These are phyloP conservation scores for Rutstroemia sp. DNA, from an alignment of 2,329 filamentous ascomycete species.

Conservation along the genomic window DNA sequence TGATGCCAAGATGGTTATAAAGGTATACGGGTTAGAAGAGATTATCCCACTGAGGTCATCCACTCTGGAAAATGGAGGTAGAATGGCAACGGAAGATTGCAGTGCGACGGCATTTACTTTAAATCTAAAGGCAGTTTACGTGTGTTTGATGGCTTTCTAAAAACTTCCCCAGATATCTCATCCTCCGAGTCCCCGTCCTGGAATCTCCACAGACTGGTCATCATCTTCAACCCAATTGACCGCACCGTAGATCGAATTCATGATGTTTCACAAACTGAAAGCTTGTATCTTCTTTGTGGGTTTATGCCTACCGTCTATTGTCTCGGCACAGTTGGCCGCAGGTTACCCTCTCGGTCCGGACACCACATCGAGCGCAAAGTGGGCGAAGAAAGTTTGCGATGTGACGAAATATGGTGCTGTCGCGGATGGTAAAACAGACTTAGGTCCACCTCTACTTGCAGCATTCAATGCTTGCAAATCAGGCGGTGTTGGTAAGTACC, in stretches of 20 bases:
- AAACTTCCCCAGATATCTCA: too few species aligned
- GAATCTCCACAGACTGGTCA: neutral
- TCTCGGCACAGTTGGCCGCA: slow-evolving; percentile 1
- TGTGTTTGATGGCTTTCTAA: too few species aligned
- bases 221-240: too few species aligned
- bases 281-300: neutral
- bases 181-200: too few species aligned
- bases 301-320: slow-evolving; percentile 2
- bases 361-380: slow-evolving; percentile 16
- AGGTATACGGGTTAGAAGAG: neutral
- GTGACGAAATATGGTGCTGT: slow-evolving; percentile 38
- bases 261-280: neutral
- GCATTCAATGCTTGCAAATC: slow-evolving; percentile 37
- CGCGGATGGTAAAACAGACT: slow-evolving; percentile 38
- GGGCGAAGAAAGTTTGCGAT: slow-evolving; percentile 30
- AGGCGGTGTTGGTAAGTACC: slow-evolving; percentile 30
- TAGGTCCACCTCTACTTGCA: slow-evolving; percentile 35
- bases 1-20: neutral
- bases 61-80: neutral
- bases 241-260: neutral
- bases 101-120: neutral
- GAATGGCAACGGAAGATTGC: neutral
- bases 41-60: neutral
- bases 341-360: slow-evolving; percentile 18
- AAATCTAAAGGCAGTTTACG: too few species aligned